A percentile compares a stretch with the other conserved stretches of the same genome.
Conservation (phyloP, 108 stramenopile genomes). For the Nitzschia inconspicua region DNA sequence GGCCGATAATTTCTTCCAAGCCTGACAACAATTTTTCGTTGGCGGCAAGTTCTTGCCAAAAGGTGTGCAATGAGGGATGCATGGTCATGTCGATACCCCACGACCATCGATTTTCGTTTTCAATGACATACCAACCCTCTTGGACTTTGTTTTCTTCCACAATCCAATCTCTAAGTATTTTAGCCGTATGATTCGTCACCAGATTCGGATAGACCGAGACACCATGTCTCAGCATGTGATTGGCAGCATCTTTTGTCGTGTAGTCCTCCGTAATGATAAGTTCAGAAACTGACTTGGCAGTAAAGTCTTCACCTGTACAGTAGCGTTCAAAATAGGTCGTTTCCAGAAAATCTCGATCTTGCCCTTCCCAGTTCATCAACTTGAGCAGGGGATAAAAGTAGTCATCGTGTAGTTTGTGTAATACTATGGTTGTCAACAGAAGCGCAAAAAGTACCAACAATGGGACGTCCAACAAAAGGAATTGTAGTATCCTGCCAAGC, state of each 20-base stretch:
- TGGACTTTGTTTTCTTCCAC: slow-evolving; percentile 32
- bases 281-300: slow-evolving; percentile 31
- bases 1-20: slow-evolving; percentile 43
- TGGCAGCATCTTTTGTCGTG: slow-evolving; percentile 7
- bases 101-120: slow-evolving; percentile 43
- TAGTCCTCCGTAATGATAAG: slow-evolving; percentile 17
- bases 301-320: slow-evolving; percentile 39
- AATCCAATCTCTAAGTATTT: slow-evolving; percentile 45
- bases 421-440: slow-evolving; percentile 1
- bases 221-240: slow-evolving; percentile 53
- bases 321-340: slow-evolving; percentile 45
- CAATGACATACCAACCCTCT: slow-evolving; percentile 41
- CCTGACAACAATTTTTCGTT: slow-evolving; percentile 26
- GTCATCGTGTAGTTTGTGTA: slow-evolving; percentile 36
- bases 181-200: slow-evolving; percentile 37
- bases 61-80: slow-evolving; percentile 37
- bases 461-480: not conserved
- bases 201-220: slow-evolving; percentile 51
- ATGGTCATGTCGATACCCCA: slow-evolving; percentile 48
- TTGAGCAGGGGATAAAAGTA: slow-evolving; percentile 39
- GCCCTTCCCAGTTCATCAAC: slow-evolving; percentile 26
- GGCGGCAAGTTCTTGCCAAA: slow-evolving; percentile 40
- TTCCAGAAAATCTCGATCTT: slow-evolving; percentile 28
- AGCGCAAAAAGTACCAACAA: slow-evolving; percentile 13
- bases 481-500: not conserved